phyloP scores from a whole-genome alignment of 257 asterid species.

The Solanum peruvianum region DNA sequence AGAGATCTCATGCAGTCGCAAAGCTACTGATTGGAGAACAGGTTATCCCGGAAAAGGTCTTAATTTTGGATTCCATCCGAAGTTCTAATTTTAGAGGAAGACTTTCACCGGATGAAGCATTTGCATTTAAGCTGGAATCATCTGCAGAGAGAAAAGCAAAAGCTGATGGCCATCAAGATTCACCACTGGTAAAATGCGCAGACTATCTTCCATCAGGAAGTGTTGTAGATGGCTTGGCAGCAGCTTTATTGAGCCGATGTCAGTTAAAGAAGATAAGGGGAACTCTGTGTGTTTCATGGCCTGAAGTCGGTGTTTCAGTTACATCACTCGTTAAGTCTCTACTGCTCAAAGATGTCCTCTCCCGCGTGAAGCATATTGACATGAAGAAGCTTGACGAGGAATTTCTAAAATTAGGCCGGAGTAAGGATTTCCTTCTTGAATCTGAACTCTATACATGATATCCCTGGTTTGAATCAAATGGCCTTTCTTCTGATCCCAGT shows the following conservation, averaged over 20 bases:
- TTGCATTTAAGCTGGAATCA: slow-evolving; percentile 75
- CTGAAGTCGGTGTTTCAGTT: slow-evolving; percentile 57
- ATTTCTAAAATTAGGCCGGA: slow-evolving; percentile 29
- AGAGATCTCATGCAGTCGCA: slow-evolving; percentile 72
- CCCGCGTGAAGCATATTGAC: slow-evolving; percentile 26
- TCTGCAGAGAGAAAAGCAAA: slow-evolving; percentile 36
- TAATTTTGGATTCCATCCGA: slow-evolving; percentile 67
- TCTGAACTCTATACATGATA: slow-evolving; percentile 74
- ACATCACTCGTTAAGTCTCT: slow-evolving; percentile 47
- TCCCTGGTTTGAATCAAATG: background rate
- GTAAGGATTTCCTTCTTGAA: slow-evolving; percentile 38
- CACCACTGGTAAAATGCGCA: slow-evolving; percentile 34
- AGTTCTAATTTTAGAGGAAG: slow-evolving; percentile 69
- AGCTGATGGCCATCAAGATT: slow-evolving; percentile 11
- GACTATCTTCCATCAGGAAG: slow-evolving; percentile 93
- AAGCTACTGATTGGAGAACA: slow-evolving; percentile 60
- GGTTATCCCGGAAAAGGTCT: slow-evolving; percentile 58
- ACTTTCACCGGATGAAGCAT: slow-evolving; percentile 62
- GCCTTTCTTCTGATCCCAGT: background rate
- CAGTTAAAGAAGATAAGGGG: slow-evolving; percentile 65
- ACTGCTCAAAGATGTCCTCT: slow-evolving; percentile 43
- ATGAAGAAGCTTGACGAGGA: slow-evolving; percentile 31
- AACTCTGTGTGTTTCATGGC: slow-evolving; percentile 73
- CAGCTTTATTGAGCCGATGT: slow-evolving; percentile 74
- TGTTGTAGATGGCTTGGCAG: slow-evolving; percentile 76